Evolutionary conservation across 371 early-diverging fungal species (phyloP).

Genomic region (Mucor indicus): DNA sequence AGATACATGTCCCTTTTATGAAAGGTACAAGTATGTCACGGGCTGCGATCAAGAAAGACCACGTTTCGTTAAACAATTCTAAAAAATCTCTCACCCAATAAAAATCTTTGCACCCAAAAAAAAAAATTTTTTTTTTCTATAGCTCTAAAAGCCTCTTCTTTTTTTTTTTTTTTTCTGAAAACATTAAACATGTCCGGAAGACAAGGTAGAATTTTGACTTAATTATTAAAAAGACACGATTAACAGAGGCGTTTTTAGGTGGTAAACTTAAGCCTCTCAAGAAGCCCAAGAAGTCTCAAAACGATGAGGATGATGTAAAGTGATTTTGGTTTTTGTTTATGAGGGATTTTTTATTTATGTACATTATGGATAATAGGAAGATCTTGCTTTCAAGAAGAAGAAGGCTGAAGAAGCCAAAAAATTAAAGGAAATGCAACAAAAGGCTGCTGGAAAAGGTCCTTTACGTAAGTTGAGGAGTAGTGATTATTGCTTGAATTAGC

Average conservation of each 20-base stretch:
- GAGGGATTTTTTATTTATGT: conserved; percentile 3
- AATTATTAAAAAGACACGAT: neutral
- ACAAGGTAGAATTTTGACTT: conserved; percentile 44
- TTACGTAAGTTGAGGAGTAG: conserved; percentile 55
- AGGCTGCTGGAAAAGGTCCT: conserved; percentile 79
- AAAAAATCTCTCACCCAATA: too few relatives aligned
- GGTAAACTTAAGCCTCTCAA: conserved; percentile 84
- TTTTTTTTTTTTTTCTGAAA: too few relatives aligned
- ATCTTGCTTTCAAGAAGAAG: conserved; percentile 81
- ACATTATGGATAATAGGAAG: conserved; percentile 52
- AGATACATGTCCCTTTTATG: conserved; percentile 16
- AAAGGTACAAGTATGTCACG: conserved; percentile 19
- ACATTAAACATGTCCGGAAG: conserved; percentile 52
- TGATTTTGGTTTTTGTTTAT: neutral
- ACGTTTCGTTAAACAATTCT: conserved; percentile 9
- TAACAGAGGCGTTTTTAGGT: conserved; percentile 31
- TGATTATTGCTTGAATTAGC: neutral
- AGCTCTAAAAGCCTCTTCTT: neutral
- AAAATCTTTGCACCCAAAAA: too few relatives aligned
- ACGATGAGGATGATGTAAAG: conserved; percentile 61
- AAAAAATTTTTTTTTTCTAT: neutral
- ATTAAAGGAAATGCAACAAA: conserved; percentile 75
- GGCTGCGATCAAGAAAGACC: conserved; percentile 23
- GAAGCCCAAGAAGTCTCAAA: conserved; percentile 67
- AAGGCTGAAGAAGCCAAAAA: conserved; percentile 79